Percentiles rank a stretch among this genome's conserved stretches.
These are phyloP conservation scores for Kluyveromyces dobzhanskii DNA, from an alignment of 805 yeast genomes.

Conservation along the genomic window DNA sequence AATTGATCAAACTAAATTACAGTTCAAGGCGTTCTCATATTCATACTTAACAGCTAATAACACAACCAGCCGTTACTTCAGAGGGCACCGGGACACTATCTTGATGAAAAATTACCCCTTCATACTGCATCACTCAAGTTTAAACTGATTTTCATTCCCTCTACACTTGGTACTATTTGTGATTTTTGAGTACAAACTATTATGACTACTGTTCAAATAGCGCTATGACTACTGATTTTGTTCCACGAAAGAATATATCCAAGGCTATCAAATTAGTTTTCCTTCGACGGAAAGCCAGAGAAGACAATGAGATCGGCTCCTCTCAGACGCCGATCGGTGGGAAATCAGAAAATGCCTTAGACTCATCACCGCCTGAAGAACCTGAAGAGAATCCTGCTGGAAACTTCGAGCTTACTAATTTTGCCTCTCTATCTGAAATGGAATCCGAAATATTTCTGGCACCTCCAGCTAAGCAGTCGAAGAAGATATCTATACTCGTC, in stretches of 20 bases:
- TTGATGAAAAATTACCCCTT: no score
- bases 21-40: no score
- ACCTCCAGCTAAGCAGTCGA: constrained; percentile 36
- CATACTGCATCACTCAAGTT: no score
- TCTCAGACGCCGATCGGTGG: not conserved
- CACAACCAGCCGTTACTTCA: no score
- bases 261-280: not conserved
- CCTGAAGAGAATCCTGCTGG: not conserved
- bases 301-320: not conserved
- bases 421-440: constrained; percentile 8
- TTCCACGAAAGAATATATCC: constrained; percentile 1
- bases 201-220: not conserved
- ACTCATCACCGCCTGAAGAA: not conserved
- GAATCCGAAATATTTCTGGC: constrained; percentile 20
- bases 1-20: no score
- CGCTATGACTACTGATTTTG: not conserved
- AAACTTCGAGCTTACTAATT: constrained; percentile 1
- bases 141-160: no score
- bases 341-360: not conserved
- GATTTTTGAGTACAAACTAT: not conserved
- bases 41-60: no score
- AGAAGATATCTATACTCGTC: constrained; percentile 59
- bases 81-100: no score
- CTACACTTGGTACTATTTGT: no score
- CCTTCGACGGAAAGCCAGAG: constrained; percentile 2